A percentile compares a stretch with the other conserved stretches of the same genome.
Conservation (phyloP, 73 alveolate species). For the Stentor coeruleus region DNA sequence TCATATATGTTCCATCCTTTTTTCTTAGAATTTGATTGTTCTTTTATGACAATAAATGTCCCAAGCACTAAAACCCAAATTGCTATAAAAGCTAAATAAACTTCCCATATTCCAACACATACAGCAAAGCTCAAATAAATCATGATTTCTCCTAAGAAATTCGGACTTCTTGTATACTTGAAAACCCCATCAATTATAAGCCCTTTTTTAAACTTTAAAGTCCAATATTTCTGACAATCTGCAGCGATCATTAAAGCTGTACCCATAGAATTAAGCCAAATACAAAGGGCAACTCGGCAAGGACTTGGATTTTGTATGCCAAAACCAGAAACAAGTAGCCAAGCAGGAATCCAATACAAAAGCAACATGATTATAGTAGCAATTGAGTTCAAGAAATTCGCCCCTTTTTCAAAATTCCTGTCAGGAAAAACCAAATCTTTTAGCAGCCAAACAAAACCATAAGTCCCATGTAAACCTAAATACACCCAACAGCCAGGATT, state of each 20-base stretch:
- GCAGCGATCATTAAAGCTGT: slow-evolving; percentile 52
- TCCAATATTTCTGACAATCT: slow-evolving; percentile 61
- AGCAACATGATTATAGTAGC: slow-evolving; percentile 41
- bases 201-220: slow-evolving; percentile 62
- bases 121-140: slow-evolving; percentile 76
- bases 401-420: slow-evolving; percentile 55
- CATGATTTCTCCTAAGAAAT: slow-evolving; percentile 91
- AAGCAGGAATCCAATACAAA: slow-evolving; percentile 57
- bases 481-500: slow-evolving; percentile 87
- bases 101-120: slow-evolving; percentile 55
- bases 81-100: slow-evolving; percentile 59
- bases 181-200: slow-evolving; percentile 82
- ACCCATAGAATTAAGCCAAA: slow-evolving; percentile 45
- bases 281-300: slow-evolving; percentile 31
- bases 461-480: slow-evolving; percentile 88
- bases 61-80: slow-evolving; percentile 72
- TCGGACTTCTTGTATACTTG: slow-evolving; percentile 81
- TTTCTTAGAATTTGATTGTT: slow-evolving; percentile 63
- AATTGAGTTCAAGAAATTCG: slow-evolving; percentile 42
- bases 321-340: slow-evolving; percentile 38
- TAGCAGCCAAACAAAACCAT: slow-evolving; percentile 90
- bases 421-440: slow-evolving; percentile 94
- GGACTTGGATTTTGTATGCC: slow-evolving; percentile 43
- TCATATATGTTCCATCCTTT: slow-evolving; percentile 84
- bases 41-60: slow-evolving; percentile 77